Evolutionary conservation across 2,329 filamentous ascomycete species (phyloP).

Genomic region (Diplodia corticola): DNA sequence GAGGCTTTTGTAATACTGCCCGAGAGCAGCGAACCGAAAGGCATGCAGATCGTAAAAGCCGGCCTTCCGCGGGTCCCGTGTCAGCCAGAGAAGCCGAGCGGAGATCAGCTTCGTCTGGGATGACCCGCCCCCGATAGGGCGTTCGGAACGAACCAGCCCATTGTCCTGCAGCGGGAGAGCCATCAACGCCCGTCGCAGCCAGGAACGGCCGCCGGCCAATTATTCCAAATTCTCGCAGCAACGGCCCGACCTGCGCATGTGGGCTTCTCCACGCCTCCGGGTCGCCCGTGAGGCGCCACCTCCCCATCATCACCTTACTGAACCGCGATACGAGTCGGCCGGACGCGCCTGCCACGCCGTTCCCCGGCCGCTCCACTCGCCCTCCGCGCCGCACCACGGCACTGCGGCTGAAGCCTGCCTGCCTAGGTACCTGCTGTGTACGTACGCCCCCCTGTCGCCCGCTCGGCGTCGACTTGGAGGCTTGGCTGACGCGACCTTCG

Average conservation of each 20-base stretch:
- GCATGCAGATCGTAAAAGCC: conserved; percentile 21
- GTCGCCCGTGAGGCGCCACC: conserved; percentile 5
- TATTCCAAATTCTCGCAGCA: conserved; percentile 15
- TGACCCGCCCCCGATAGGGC: conserved; percentile 8
- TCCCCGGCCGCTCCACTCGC: background rate
- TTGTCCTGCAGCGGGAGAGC: background rate
- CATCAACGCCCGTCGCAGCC: background rate
- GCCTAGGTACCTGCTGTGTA: no score
- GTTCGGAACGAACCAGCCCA: background rate
- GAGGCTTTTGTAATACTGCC: conserved; percentile 23
- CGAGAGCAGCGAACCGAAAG: background rate
- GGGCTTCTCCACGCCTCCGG: conserved; percentile 6
- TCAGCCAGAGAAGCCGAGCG: background rate
- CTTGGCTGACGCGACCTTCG: conserved; percentile 19
- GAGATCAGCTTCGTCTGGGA: conserved; percentile 2
- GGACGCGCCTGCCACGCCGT: background rate
- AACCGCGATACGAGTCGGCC: background rate
- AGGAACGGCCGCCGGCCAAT: background rate
- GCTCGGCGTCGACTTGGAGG: conserved; percentile 2
- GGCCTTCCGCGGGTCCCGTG: conserved; percentile 22
- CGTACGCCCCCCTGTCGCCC: conserved; percentile 5
- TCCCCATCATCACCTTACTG: conserved; percentile 4
- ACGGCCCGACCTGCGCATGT: conserved; percentile 16
- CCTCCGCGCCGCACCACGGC: background rate
- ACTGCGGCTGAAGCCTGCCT: conserved; percentile 11